A percentile compares a stretch with the other conserved stretches of the same genome.
These are phyloP conservation scores for Luvunga scandens DNA, from an alignment of 345 rosid species.

Conservation along the genomic window DNA sequence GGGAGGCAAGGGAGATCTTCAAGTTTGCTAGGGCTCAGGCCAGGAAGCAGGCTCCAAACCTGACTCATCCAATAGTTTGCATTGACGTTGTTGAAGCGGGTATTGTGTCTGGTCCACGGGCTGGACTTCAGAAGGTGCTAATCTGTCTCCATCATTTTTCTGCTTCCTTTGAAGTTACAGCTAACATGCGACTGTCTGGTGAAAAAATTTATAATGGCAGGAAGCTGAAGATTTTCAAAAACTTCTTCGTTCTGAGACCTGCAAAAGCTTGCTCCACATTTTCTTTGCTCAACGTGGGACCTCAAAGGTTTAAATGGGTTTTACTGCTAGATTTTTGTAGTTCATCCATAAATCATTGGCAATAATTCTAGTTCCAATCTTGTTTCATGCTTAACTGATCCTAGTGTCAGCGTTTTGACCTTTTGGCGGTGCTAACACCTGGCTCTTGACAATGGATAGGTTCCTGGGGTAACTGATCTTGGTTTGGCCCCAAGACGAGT, in stretches of 20 bases:
- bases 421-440: background rate
- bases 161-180: conserved; percentile 1
- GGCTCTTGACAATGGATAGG: conserved; percentile 36
- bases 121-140: conserved; percentile 79
- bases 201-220: conserved; percentile 39
- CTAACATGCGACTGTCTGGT: conserved; percentile 16
- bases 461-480: conserved; percentile 84
- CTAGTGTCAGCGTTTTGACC: background rate
- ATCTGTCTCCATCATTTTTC: conserved; percentile 8
- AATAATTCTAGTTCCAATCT: background rate
- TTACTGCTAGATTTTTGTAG: background rate
- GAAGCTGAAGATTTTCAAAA: conserved; percentile 63
- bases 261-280: conserved; percentile 84
- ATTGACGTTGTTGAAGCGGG: conserved; percentile 84
- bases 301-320: conserved; percentile 52
- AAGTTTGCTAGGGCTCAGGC: conserved; percentile 76
- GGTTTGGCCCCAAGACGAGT: conserved; percentile 71
- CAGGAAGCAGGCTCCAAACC: conserved; percentile 73
- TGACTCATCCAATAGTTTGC: conserved; percentile 83
- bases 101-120: conserved; percentile 75
- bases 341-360: background rate
- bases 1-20: conserved; percentile 86
- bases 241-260: conserved; percentile 57
- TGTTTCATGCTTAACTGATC: background rate
- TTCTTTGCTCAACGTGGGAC: conserved; percentile 94